Base-by-base conservation (phyloP, 2,329 filamentous ascomycete species). In the Botrytis medusae region DNA sequence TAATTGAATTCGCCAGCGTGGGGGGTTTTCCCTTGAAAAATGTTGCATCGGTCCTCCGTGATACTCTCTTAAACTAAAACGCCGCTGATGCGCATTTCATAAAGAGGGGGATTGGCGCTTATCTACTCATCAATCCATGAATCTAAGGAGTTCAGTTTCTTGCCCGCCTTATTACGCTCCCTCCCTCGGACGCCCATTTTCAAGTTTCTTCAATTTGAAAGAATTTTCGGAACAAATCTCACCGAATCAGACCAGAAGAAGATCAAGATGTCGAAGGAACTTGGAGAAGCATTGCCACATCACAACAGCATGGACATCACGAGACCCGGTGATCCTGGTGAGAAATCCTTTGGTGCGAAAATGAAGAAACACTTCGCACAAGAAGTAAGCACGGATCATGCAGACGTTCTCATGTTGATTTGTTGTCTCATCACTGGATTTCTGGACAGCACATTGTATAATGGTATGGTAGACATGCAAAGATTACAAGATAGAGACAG, bases 381-480 rank as follows among this genome's bases (percentile, higher is more conserved):
- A 46, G 62, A 74, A 72, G 42, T 74, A 42, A 62, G 42, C 61
- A 72, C 69, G 25, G 64, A 72, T 42, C 54, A 68, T 54, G 69
- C 69, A 29, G 40, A 72, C 44, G 44, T 74, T 67, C 34, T 72
- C 7, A 46, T 95, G 48, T 83, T 95, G 6, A 83, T 88, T 46
- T 93, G 91, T 82, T 95, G 94, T 80, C 83, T 93, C 76, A 91
- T 94, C 79, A 95, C 93, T 0, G 93, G 93, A 6, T 84, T 95
- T 20, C 86, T 94, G 12, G 93, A 95, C 82, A 93, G 91, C 82
- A 89, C 91, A 10, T 18, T 74, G 32, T 74, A 74, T 60, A 72
- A 72, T 54, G 70, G 72, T 74, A 72, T 29, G n/a, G n/a, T 57
- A 54, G 20, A 48, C 40, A 18, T 20, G n/a, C 14, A 57, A 34